Base-by-base conservation (phyloP, 768 basidiomycete genomes). In the Pleurotus tuoliensis region DNA sequence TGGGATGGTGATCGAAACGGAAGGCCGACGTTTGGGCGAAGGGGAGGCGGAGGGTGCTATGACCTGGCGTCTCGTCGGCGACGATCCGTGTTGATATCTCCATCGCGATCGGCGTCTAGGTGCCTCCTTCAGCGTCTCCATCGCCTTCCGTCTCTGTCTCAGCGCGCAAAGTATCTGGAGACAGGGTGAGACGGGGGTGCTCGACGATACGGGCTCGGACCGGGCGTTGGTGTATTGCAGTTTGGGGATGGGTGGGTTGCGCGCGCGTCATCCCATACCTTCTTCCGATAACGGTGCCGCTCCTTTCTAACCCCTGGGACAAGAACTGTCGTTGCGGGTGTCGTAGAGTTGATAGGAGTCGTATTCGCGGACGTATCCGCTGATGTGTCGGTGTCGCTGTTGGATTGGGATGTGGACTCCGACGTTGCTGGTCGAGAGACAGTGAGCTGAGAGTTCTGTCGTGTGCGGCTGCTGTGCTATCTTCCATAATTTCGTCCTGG, bases 81-180 rank as follows among this genome's bases (percentile, higher is more conserved):
- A 30, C 67, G 67, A 48, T 73, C 74, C 68, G 79, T 77, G 49
- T 77, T 76, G 40, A 76, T 71, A 59, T 84, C 88, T 16, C 76
- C 83, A 49, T 87, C 86, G 27, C 79, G 83, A 61, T 91, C 87
- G 1, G 51, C 51, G 11, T 49, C 48, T 2, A 30, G 24, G 9
- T 49, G n/a, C n/a, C 48, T 24, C 48, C 48, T 20, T 52, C 75
- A 22, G 8, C 78, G 52, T 90, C 88, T 22, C 77, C 85, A 46
- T 89, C 88, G 48, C 88, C 88, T 66, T 94, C 90, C 0, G 88
- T 87, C 70, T 92, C 90, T 0, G 88, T 87, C 56, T 88, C 86
- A 0, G 85, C 77, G 11, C 86, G 74, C 0, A 84, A 83, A n/a
- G 75, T 80, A 27, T 73, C 71, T 70, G 68, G 63, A 11, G 76